phyloP scores from a whole-genome alignment of 2,329 filamentous ascomycete species.

The Trichophyton simii region DNA sequence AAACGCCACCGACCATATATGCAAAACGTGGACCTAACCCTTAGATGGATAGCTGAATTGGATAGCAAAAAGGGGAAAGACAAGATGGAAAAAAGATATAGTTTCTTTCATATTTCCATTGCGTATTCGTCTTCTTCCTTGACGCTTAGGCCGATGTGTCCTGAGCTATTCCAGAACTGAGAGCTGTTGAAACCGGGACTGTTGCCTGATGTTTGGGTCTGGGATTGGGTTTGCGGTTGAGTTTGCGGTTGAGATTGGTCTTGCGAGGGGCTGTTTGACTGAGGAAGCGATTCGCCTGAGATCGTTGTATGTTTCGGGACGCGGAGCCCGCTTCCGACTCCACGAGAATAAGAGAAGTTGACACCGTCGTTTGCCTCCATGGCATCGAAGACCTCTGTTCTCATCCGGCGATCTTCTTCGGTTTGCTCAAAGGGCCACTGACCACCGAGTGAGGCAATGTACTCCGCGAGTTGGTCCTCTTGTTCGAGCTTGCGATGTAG shows the following conservation, averaged over 20 bases:
- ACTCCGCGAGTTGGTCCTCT: slow-evolving; percentile 72
- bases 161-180: slow-evolving; percentile 41
- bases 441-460: slow-evolving; percentile 59
- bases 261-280: slow-evolving; percentile 19
- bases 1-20: not conserved
- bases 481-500: slow-evolving; percentile 78
- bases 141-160: slow-evolving; percentile 54
- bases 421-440: slow-evolving; percentile 68
- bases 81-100: not conserved
- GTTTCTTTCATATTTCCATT: slow-evolving; percentile 50
- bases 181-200: slow-evolving; percentile 39
- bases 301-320: slow-evolving; percentile 90
- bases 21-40: not conserved
- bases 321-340: slow-evolving; percentile 68
- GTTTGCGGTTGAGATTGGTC: not conserved
- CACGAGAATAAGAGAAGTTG: slow-evolving; percentile 74
- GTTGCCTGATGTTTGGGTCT: slow-evolving; percentile 46
- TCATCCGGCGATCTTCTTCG: slow-evolving; percentile 93
- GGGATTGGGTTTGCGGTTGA: not conserved
- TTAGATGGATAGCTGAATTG: not conserved
- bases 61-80: not conserved
- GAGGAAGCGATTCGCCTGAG: slow-evolving; percentile 57
- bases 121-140: slow-evolving; percentile 92
- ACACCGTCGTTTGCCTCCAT: slow-evolving; percentile 65
- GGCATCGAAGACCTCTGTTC: slow-evolving; percentile 77